Percentiles rank a stretch among this genome's conserved stretches.
These are phyloP conservation scores for Eustoma russellianum DNA, from an alignment of 257 asterid genomes.

Conservation along the genomic window DNA sequence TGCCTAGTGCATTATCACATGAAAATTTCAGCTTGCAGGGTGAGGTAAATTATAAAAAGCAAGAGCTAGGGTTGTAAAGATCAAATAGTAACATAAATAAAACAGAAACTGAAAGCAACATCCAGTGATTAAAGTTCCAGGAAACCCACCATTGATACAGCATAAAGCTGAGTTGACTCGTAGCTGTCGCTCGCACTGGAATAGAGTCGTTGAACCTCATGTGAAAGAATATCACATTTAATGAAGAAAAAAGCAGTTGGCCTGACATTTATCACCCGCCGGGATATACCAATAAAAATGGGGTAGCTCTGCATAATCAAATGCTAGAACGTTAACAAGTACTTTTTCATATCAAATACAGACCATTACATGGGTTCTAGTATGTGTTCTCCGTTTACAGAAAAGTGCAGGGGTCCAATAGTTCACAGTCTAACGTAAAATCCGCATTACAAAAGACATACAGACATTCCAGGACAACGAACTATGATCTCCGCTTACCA, in stretches of 20 bases:
- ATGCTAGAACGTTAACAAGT: too few species aligned
- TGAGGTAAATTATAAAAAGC: not conserved
- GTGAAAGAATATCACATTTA: constrained; percentile 60
- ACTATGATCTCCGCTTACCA: constrained; percentile 37
- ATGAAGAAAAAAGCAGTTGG: constrained; percentile 90
- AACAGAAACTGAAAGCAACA: too few species aligned
- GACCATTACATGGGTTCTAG: too few species aligned
- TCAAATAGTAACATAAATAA: not conserved
- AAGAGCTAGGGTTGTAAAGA: not conserved
- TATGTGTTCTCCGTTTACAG: too few species aligned
- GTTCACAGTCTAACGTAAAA: too few species aligned
- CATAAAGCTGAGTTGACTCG: constrained; percentile 74
- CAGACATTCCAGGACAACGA: too few species aligned
- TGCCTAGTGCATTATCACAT: too few species aligned
- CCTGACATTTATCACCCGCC: constrained; percentile 71
- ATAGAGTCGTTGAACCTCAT: constrained; percentile 60
- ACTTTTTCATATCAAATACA: too few species aligned
- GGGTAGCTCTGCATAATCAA: constrained; percentile 56
- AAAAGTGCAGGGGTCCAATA: too few species aligned
- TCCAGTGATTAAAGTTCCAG: not conserved
- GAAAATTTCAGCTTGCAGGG: too few species aligned
- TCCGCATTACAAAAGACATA: too few species aligned
- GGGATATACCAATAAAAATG: constrained; percentile 72
- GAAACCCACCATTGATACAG: constrained; percentile 57
- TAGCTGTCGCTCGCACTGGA: constrained; percentile 68